These are phyloP conservation scores for Iberis pinnata DNA, from an alignment of 345 rosid genomes.

Conservation along the genomic window DNA sequence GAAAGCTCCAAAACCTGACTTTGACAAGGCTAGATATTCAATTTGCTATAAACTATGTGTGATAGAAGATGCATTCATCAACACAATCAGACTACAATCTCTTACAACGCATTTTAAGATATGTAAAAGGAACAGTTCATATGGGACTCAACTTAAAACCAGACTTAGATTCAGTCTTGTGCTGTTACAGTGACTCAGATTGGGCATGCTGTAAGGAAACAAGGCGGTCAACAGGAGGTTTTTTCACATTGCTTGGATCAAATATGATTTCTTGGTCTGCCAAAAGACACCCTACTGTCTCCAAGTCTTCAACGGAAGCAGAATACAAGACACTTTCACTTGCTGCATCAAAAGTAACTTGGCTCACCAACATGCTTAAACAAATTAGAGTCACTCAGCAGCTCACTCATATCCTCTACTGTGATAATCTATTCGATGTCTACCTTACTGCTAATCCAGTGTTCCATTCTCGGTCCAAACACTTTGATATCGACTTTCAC, in stretches of 20 bases:
- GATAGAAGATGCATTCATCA: not conserved
- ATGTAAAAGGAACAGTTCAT: not conserved
- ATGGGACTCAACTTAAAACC: not conserved
- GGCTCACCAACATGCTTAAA: not conserved
- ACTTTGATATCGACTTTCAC: not conserved
- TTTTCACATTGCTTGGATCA: not conserved
- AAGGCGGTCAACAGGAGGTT: not conserved
- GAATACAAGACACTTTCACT: not conserved
- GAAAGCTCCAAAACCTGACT: not conserved
- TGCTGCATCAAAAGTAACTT: not conserved
- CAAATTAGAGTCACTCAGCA: not conserved
- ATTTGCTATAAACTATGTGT: not conserved
- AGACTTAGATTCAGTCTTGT: not conserved
- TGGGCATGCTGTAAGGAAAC: not conserved
- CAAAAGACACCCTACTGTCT: not conserved
- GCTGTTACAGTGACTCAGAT: not conserved
- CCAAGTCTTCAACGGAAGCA: not conserved
- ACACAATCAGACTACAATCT: not conserved
- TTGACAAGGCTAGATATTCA: not conserved
- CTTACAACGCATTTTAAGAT: not conserved
- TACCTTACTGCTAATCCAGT: not conserved
- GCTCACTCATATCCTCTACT: not conserved
- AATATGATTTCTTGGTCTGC: not conserved
- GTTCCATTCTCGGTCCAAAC: not conserved
- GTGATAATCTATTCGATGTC: not conserved